Conservation (phyloP, 805 yeast species). For the Lipomyces kockii region DNA sequence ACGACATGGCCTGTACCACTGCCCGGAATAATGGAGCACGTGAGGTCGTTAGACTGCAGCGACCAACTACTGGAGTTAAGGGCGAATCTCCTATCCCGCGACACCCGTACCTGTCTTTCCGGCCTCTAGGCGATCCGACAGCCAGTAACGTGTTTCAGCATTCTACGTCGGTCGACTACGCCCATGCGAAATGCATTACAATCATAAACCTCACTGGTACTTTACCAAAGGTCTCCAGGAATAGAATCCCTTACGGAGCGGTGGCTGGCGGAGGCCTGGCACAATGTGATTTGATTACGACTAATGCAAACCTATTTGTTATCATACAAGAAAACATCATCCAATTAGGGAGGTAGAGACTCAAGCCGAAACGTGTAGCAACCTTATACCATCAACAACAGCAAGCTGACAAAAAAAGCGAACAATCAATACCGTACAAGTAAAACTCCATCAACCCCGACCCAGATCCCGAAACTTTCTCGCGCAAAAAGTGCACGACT, state of each 20-base stretch:
- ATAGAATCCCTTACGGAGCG: neutral
- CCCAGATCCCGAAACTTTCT: neutral
- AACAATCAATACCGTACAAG: neutral
- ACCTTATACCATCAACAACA: neutral
- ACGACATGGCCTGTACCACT: constrained; percentile 8
- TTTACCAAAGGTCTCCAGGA: neutral
- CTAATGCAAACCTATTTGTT: neutral
- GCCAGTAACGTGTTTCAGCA: constrained; percentile 11
- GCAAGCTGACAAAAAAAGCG: neutral
- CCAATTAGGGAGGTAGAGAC: neutral
- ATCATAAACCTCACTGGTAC: neutral
- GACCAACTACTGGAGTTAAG: neutral
- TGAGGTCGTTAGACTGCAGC: constrained; percentile 13
- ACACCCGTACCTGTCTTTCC: constrained; percentile 16
- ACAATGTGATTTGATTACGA: no score
- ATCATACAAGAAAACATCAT: neutral
- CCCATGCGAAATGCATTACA: constrained; percentile 2
- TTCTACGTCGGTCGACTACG: constrained; percentile 1
- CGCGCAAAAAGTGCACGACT: neutral
- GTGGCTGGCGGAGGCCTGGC: no score
- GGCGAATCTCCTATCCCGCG: neutral
- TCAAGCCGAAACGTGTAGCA: neutral
- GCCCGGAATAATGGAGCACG: constrained; percentile 10
- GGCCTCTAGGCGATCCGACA: constrained; percentile 1
- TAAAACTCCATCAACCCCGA: neutral